Evolutionary conservation across 1,284 basidiomycete genomes (phyloP), one percentile per base, ranked within the genome.

Genomic region (Apiotrichum akiyoshidainum): DNA sequence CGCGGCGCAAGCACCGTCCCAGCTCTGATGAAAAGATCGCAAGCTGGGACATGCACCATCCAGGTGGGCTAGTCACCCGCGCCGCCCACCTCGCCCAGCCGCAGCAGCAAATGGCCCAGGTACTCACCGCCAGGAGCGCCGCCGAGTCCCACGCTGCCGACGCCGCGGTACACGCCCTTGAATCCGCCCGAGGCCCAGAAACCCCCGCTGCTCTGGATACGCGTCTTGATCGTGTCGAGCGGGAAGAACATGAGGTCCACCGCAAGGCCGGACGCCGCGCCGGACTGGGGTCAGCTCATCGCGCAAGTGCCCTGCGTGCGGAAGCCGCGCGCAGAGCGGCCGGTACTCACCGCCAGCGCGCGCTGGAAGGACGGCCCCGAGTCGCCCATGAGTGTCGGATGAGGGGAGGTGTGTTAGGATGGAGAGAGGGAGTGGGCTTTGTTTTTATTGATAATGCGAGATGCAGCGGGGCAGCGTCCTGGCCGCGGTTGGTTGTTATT

Each of bases 191-290:
- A 87, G 26, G 82, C 80, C 57, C 85, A 77, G 76, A 99, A 98
- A 2, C 95, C 95, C 71, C 90, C 86, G 1, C 86, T 78, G 5
- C 92, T 88, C 73, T 99, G 95, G 54, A 97, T 80, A 39, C 95
- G 86, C 16, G 95, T 98, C 79, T 99, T 99, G 73, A 98, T 80
- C 1, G 95, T 97, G 79, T 99, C 95, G 61, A 98, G 87, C 0
- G 95, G 95, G 77, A 92, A 98, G 81, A 98, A 95, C 40, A 97
- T 84, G 58, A 98, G 83, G 79, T 99, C 95, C 26, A 95, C 92
- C 1, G 90, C 83, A 17, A 90, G 89, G 46, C 93, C 93, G 26
- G 93, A 91, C 41, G 87, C 77, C 19, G 89, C 92, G 41, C 92
- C 92, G 52, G 90, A 87, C 90, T 93, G 41, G 42, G 22, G 44